Evolutionary conservation across 345 rosid genomes (phyloP), one percentile per base, ranked within the genome.

Genomic region (Streptanthus diversifolius): DNA sequence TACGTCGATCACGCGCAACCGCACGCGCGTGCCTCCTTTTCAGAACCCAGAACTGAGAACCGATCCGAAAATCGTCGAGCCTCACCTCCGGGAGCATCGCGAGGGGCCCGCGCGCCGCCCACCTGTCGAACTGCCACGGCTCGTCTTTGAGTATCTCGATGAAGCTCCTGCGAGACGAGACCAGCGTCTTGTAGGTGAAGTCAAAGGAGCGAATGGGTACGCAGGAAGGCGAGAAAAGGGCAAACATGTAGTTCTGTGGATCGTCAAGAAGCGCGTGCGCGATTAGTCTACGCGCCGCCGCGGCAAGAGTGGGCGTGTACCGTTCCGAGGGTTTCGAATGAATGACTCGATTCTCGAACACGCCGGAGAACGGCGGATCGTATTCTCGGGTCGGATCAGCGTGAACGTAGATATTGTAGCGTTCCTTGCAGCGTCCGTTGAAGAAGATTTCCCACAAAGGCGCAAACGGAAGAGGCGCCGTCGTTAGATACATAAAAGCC

Each of bases 21-120:
- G 79, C 14, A 80, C 82, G 81, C 49, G 96, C 95, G 56, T 92
- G 98, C 66, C 64, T 72, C 62, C 96, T 86, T 62, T 89, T 82
- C 82, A 88, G 10, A 1, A 65, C 84, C 98, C 98, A 90, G 25
- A 90, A 90, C 87, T 92, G 96, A 39, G 96, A 92, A 79, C 96
- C 96, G 11, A 87, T 87, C 58, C 95, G 72, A 18, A 92, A 92
- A 19, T 88, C 91, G 56, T 83, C 90, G 0, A 90, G 55, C 75
- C 17, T 73, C 83, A 90, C 91, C 44, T 83, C 96, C 71, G 96
- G 91, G 0, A 87, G 71, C 96, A 92, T 92, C 72, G 85, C 86
- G 2, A 79, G 63, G 0, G n/a, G 14, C 1, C 96, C 98, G 73
- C 92, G 91, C 76, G 90, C 95, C 29, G 88, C 88, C 95, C 96